These are phyloP conservation scores for Blastomyces emzantsi DNA, from an alignment of 2,329 filamentous ascomycete genomes.

Conservation along the genomic window DNA sequence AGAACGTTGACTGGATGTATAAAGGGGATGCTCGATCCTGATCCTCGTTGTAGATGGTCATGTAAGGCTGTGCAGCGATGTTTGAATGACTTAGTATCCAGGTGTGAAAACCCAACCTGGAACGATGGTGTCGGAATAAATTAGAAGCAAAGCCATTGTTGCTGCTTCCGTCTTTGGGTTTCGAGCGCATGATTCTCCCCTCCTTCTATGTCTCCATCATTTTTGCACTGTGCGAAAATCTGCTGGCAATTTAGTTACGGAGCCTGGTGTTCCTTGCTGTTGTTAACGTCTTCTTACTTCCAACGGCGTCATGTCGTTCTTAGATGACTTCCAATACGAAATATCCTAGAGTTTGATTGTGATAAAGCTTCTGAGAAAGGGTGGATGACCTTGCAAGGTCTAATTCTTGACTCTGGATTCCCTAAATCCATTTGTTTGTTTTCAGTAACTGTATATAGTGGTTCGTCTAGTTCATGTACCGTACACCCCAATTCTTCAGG, in stretches of 20 bases:
- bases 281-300: neutral
- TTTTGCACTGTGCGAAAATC: neutral
- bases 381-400: neutral
- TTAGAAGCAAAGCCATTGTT: neutral
- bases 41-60: constrained; percentile 29
- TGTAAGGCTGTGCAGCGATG: constrained; percentile 30
- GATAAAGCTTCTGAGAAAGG: neutral
- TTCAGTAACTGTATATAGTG: neutral
- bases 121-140: neutral
- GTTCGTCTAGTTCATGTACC: neutral
- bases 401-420: neutral
- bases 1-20: constrained; percentile 27
- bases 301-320: neutral
- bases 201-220: neutral
- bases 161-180: neutral
- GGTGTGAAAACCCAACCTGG: constrained; percentile 7
- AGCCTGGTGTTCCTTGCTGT: neutral
- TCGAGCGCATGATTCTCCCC: neutral
- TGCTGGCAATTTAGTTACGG: neutral
- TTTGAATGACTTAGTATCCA: constrained; percentile 25
- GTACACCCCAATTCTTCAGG: neutral
- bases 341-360: neutral
- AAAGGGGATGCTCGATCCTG: constrained; percentile 34
- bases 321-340: neutral
- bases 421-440: neutral